phyloP scores from a whole-genome alignment of 208 protist species.

The Leishmania tropica region DNA sequence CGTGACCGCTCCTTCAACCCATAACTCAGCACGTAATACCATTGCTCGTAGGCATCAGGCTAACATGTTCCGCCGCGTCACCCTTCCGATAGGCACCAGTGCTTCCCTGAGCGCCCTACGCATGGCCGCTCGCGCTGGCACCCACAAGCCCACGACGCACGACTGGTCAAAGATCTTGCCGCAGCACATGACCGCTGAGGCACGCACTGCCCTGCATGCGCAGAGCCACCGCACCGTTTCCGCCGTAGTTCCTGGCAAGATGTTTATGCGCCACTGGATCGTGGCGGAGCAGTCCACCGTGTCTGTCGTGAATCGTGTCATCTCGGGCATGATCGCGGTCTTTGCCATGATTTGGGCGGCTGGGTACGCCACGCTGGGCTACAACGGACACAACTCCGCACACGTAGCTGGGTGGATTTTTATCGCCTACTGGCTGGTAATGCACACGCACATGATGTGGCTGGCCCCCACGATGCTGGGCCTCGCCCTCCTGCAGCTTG shows the following conservation, averaged over 20 bases:
- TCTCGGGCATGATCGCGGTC: slow-evolving; percentile 84
- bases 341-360: slow-evolving; percentile 83
- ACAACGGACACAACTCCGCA: slow-evolving; percentile 83
- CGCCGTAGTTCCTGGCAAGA: slow-evolving; percentile 84
- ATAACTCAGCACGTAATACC: background rate
- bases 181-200: slow-evolving; percentile 55
- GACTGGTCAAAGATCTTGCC: slow-evolving; percentile 76
- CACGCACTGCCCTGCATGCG: slow-evolving; percentile 39
- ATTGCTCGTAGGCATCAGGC: background rate
- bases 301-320: slow-evolving; percentile 86
- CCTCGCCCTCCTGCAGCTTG: slow-evolving; percentile 59
- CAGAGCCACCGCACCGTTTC: slow-evolving; percentile 82
- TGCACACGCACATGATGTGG: slow-evolving; percentile 84
- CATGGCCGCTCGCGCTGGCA: slow-evolving; percentile 38
- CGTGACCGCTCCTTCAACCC: background rate
- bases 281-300: slow-evolving; percentile 87
- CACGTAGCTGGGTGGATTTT: slow-evolving; percentile 83
- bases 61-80: slow-evolving; percentile 61
- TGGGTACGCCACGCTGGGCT: slow-evolving; percentile 85
- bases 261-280: slow-evolving; percentile 94
- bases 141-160: slow-evolving; percentile 78
- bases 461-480: slow-evolving; percentile 47
- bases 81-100: slow-evolving; percentile 33
- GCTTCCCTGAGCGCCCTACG: slow-evolving; percentile 27
- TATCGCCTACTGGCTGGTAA: slow-evolving; percentile 82